Evolutionary conservation across 306 rosid genomes (phyloP).

Genomic region (Styphnolobium japonicum): DNA sequence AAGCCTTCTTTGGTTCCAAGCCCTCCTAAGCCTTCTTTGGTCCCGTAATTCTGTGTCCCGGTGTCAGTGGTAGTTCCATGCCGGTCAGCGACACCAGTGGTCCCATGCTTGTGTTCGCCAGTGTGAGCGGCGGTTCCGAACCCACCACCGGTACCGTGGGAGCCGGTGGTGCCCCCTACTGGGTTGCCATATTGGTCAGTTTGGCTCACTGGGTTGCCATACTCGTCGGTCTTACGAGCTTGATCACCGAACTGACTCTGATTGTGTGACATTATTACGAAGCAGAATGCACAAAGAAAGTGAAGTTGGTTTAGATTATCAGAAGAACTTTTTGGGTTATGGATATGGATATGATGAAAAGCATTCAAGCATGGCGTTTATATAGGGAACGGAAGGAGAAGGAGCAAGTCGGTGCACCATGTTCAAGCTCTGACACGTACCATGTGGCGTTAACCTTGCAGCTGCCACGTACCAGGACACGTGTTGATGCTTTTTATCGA

Average conservation of each 20-base stretch:
- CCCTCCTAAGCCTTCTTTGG: too few species aligned
- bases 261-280: background rate
- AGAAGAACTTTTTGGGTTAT: too few species aligned
- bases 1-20: too few species aligned
- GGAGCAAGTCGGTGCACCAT: background rate
- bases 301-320: background rate
- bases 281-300: background rate
- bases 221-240: slow-evolving; percentile 1
- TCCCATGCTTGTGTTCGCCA: background rate
- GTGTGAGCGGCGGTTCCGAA: background rate
- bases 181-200: background rate
- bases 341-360: background rate
- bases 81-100: background rate
- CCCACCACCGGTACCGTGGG: too few species aligned
- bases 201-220: slow-evolving; percentile 27
- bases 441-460: background rate
- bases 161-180: too few species aligned
- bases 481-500: background rate
- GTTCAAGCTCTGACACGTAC: background rate
- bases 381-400: background rate
- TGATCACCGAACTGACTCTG: background rate
- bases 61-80: background rate
- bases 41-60: too few species aligned
- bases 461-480: background rate
- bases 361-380: background rate